phyloP scores from a whole-genome alignment of 352 stramenopile species.

The Plasmopara muralis region DNA sequence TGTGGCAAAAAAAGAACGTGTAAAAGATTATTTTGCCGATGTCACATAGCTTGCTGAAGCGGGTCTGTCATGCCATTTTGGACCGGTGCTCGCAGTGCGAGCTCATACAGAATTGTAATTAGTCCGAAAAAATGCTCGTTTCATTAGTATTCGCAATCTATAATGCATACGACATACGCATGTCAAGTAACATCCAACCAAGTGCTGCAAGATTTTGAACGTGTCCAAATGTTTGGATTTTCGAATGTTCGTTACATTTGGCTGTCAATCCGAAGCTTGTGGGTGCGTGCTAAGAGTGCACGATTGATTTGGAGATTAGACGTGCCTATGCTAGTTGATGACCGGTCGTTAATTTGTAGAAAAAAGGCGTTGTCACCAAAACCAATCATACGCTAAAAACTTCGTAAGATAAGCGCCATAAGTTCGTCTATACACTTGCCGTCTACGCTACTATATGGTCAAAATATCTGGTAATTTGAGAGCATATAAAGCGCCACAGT shows the following conservation, averaged over 20 bases:
- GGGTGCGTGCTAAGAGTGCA: conserved; percentile 85
- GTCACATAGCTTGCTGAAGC: conserved; percentile 19
- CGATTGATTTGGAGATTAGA: conserved; percentile 94
- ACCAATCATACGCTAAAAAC: too few relatives aligned
- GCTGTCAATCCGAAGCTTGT: conserved; percentile 33
- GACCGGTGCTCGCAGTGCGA: conserved; percentile 35
- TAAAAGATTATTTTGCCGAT: conserved; percentile 57
- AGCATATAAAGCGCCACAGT: too few relatives aligned
- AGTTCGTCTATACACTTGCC: too few relatives aligned
- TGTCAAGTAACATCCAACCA: conserved; percentile 31
- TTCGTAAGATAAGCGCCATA: too few relatives aligned
- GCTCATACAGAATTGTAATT: conserved; percentile 38
- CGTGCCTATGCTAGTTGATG: too few relatives aligned
- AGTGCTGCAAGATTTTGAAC: conserved; percentile 55
- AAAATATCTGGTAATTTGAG: too few relatives aligned
- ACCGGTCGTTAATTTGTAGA: too few relatives aligned
- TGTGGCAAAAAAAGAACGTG: conserved; percentile 51
- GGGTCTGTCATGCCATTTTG: conserved; percentile 22
- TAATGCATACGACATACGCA: conserved; percentile 62
- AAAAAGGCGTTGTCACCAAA: too few relatives aligned
- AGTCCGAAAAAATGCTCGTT: conserved; percentile 44
- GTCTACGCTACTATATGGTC: too few relatives aligned
- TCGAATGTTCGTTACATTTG: conserved; percentile 32
- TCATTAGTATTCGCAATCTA: conserved; percentile 30
- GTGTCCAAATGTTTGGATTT: conserved; percentile 74